Conservation (phyloP, 2,329 filamentous ascomycete genomes). For the Ophioceras dolichostomum region DNA sequence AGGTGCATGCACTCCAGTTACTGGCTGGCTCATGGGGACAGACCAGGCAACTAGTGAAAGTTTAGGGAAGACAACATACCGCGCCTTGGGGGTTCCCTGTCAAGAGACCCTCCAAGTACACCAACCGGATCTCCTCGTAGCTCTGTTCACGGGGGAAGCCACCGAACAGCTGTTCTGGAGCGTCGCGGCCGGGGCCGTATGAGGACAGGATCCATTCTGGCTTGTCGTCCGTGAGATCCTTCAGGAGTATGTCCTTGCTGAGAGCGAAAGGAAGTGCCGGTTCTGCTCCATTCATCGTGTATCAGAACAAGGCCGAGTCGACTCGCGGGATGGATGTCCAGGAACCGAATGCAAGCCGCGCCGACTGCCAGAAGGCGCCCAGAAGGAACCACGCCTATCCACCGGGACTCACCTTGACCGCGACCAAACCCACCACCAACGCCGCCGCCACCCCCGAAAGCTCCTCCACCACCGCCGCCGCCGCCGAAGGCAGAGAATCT, state of each 20-base stretch:
- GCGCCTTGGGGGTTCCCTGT: conserved; percentile 46
- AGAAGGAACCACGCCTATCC: no score
- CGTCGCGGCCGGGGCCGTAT: conserved; percentile 67
- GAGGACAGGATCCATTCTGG: conserved; percentile 80
- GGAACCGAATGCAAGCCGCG: no score
- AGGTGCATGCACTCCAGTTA: no score
- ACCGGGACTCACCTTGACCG: no score
- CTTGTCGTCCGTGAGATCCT: conserved; percentile 56
- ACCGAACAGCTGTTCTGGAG: conserved; percentile 74
- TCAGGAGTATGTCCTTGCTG: conserved; percentile 44
- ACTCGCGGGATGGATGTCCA: no score
- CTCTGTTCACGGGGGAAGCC: conserved; percentile 71
- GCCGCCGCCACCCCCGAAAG: conserved; percentile 18
- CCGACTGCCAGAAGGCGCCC: no score
- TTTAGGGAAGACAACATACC: conserved; percentile 25
- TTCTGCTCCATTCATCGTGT: no score
- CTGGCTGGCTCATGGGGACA: no score
- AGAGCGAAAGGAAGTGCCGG: conserved; percentile 33
- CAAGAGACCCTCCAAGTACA: conserved; percentile 50
- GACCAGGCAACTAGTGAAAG: no score
- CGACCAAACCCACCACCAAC: neutral
- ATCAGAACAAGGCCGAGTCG: no score
- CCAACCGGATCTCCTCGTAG: conserved; percentile 73
- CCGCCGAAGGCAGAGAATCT: conserved; percentile 38
- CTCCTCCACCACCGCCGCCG: no score